Percentiles rank a stretch among this genome's conserved stretches.
Conservation (phyloP, 78 protist species). For the Polysphondylium violaceum region DNA sequence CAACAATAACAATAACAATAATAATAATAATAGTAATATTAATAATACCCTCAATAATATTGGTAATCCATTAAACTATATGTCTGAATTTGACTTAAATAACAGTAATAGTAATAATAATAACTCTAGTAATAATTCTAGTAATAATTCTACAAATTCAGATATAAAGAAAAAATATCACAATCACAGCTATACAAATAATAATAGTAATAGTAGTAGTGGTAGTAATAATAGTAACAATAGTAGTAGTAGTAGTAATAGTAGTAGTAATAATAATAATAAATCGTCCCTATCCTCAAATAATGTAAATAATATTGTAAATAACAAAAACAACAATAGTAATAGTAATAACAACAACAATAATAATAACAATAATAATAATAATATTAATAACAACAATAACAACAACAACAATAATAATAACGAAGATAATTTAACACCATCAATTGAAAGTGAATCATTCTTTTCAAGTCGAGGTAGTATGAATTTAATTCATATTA, state of each 20-base stretch:
- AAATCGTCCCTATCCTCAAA: not conserved
- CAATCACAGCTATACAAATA: not conserved
- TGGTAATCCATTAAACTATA: not conserved
- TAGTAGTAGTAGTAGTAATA: not conserved
- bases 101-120: not conserved
- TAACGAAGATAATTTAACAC: not conserved
- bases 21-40: too few relatives aligned
- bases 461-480: slow-evolving; percentile 6
- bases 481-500: slow-evolving; percentile 14
- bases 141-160: not conserved
- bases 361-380: not conserved
- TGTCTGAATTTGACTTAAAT: not conserved
- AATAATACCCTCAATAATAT: not conserved
- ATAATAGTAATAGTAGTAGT: not conserved
- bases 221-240: not conserved
- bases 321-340: not conserved
- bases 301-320: not conserved
- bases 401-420: not conserved
- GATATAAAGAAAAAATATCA: not conserved
- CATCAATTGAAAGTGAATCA: not conserved
- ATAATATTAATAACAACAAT: not conserved
- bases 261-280: slow-evolving; percentile 4
- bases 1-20: too few relatives aligned
- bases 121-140: not conserved
- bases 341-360: slow-evolving; percentile 5